These are phyloP conservation scores for Pythium sp. DNA, from an alignment of 352 stramenopile genomes.

Conservation along the genomic window DNA sequence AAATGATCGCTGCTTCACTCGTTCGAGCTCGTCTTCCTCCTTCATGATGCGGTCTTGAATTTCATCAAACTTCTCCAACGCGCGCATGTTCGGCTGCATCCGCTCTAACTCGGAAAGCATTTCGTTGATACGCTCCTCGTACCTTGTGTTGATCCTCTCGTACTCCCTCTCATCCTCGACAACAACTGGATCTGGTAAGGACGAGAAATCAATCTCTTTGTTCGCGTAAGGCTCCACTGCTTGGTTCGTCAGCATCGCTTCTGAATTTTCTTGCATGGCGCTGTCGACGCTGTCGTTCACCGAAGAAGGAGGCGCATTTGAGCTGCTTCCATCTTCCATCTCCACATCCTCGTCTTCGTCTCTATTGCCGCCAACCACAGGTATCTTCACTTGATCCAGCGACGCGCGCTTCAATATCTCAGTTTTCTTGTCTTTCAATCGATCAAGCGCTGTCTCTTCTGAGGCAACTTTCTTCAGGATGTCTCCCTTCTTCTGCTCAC, in stretches of 20 bases:
- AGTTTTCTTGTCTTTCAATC: slow-evolving; percentile 91
- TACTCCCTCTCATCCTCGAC: slow-evolving; percentile 84
- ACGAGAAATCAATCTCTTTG: slow-evolving; percentile 89
- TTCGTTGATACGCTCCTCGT: slow-evolving; percentile 63
- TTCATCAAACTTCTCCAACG: slow-evolving; percentile 84
- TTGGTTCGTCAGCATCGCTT: slow-evolving; percentile 50
- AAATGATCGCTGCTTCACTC: slow-evolving; percentile 64
- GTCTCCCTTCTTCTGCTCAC: slow-evolving; percentile 55
- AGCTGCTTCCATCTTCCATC: slow-evolving; percentile 43
- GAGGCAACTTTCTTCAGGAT: slow-evolving; percentile 83
- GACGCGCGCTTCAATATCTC: slow-evolving; percentile 94
- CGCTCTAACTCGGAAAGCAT: slow-evolving; percentile 87
- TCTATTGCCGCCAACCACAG: slow-evolving; percentile 29
- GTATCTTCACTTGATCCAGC: slow-evolving; percentile 94
- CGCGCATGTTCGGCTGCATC: slow-evolving; percentile 98
- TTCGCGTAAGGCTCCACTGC: slow-evolving; percentile 39
- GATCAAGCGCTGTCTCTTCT: slow-evolving; percentile 90
- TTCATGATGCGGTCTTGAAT: slow-evolving; percentile 77
- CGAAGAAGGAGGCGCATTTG: neutral
- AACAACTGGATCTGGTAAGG: slow-evolving; percentile 67
- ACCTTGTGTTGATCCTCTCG: slow-evolving; percentile 71
- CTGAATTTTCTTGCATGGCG: slow-evolving; percentile 20
- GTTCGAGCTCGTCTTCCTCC: slow-evolving; percentile 78
- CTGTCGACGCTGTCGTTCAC: slow-evolving; percentile 26
- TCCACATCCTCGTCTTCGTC: slow-evolving; percentile 49